Base-by-base conservation (phyloP, 2,329 filamentous ascomycete genomes). In the Pyrenophora tritici-repentis region DNA sequence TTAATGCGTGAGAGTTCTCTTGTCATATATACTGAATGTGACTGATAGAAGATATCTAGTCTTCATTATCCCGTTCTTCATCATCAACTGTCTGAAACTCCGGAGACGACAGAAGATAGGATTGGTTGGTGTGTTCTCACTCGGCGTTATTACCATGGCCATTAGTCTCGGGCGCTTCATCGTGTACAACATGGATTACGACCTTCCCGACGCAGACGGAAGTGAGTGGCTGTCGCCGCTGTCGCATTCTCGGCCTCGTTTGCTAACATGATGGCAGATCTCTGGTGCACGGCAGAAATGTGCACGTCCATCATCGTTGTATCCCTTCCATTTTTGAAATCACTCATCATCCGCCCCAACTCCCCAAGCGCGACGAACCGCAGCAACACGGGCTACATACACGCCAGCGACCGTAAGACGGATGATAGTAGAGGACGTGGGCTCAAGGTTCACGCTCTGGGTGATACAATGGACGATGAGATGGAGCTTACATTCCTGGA, bases 271-370 rank as follows among this genome's bases (percentile, higher is more conserved):
- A 24, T n/a, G 13, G 9, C 29, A 65, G 62, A 63, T 35, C 41
- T 57, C 6, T 63, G 59, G 59, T 63, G 58, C 22, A 63, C 61
- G 16, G 61, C 61, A 18, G 61, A 65, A 38, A 59, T 64, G 55
- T 58, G 59, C 37, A 64, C 59, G 35, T 57, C 59, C 37, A 34
- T 53, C 29, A 55, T 56, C 17, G 61, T 65, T 31, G 62, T 58
- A 24, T 65, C 59, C 3, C 54, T 65, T 5, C 62, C 61, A 6
- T 49, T 50, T 2, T 44, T 65, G 6, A 65, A 65, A 35, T 17
- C 42, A 32, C 53, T 65, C 20, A 47, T 65, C 38, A 22, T 56
- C 7, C 56, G 51, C 24, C 18, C 55, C 6, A 43, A 41, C 3
- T 42, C 50, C 3, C 39, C 42, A 18, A 34, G 24, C 13, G 45